phyloP scores from a whole-genome alignment of 768 basidiomycete genomes.

The Multifurca ochricompacta region DNA sequence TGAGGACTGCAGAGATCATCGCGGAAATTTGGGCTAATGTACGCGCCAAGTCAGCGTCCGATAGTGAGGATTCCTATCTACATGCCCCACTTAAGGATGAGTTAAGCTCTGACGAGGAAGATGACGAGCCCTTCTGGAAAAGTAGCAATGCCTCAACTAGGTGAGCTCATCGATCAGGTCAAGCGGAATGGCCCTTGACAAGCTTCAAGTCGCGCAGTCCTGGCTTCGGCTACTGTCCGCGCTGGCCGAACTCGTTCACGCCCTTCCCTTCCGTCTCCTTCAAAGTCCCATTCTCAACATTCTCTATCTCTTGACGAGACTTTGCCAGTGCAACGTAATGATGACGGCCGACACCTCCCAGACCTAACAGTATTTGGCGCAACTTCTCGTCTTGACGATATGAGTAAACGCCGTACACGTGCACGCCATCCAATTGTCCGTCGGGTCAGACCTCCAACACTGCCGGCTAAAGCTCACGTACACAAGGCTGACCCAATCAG shows the following conservation, averaged over 20 bases:
- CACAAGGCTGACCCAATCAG: conserved; percentile 10
- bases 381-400: neutral
- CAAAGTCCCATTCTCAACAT: neutral
- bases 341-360: neutral
- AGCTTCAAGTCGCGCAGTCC: neutral
- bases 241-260: neutral
- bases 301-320: neutral
- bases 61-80: conserved; percentile 31
- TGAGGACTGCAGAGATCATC: conserved; percentile 51
- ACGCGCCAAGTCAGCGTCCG: conserved; percentile 34
- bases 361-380: neutral
- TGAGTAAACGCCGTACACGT: neutral
- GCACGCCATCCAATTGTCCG: neutral
- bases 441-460: neutral
- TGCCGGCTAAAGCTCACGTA: neutral
- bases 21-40: conserved; percentile 59
- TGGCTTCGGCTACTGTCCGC: neutral
- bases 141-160: neutral
- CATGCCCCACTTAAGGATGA: conserved; percentile 23
- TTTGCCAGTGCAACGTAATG: neutral
- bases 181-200: neutral
- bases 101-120: conserved; percentile 22
- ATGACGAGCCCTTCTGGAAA: conserved; percentile 17
- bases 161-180: neutral
- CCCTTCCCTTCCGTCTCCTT: conserved; percentile 9